phyloP scores from a whole-genome alignment of 208 protist genomes.

The Trypanosoma rangeli region DNA sequence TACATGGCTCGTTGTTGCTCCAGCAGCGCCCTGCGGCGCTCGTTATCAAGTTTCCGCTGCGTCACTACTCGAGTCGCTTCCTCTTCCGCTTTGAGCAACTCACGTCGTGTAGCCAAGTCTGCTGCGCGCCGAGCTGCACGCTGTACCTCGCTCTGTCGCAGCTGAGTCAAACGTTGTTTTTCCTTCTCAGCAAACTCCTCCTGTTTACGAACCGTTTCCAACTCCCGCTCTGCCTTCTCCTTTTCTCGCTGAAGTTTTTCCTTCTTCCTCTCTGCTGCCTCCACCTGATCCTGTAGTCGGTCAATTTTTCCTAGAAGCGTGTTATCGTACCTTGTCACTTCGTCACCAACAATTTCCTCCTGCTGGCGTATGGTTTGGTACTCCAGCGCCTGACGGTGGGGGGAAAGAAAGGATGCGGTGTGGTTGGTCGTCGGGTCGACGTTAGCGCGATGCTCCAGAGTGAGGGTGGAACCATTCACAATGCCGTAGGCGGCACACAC shows the following conservation, averaged over 20 bases:
- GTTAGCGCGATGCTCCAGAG: conserved; percentile 32
- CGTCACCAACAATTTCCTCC: conserved; percentile 36
- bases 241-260: conserved; percentile 38
- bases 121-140: conserved; percentile 35
- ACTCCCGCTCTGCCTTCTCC: conserved; percentile 35
- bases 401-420: conserved; percentile 29
- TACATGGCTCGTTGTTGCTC: conserved; percentile 43
- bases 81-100: conserved; percentile 54
- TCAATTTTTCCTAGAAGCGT: conserved; percentile 36
- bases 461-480: conserved; percentile 51
- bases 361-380: conserved; percentile 68
- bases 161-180: conserved; percentile 14
- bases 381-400: conserved; percentile 49
- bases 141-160: conserved; percentile 37
- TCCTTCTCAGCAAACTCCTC: conserved; percentile 29
- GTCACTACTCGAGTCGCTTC: conserved; percentile 46
- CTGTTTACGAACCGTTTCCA: conserved; percentile 26
- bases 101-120: conserved; percentile 50
- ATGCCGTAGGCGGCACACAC: conserved; percentile 61
- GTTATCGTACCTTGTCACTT: conserved; percentile 29
- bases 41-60: conserved; percentile 60
- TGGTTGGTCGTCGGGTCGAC: background rate
- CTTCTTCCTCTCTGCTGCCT: conserved; percentile 27
- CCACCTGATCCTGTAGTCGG: conserved; percentile 36
- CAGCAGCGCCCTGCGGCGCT: conserved; percentile 50